Percentiles rank a stretch among this genome's conserved stretches.
Evolutionary conservation across 2,329 filamentous ascomycete species (phyloP).

Genomic region (Alternaria sp.): DNA sequence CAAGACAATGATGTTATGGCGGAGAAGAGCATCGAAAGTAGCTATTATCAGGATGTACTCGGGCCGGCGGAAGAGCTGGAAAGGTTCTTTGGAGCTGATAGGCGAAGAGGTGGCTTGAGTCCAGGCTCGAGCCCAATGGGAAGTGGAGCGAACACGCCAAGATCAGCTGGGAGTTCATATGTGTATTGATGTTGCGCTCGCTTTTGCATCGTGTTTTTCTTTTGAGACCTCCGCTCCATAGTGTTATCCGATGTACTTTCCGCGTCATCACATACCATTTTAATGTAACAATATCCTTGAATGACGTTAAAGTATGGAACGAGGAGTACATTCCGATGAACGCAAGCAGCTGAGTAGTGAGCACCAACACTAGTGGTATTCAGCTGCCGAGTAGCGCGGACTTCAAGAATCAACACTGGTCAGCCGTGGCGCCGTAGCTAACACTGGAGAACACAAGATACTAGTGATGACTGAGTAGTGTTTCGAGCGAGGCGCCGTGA

Average conservation of each 20-base stretch:
- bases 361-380: background rate
- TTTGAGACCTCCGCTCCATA: background rate
- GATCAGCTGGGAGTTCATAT: constrained; percentile 1
- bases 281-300: background rate
- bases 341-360: background rate
- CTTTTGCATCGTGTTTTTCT: background rate
- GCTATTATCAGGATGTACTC: constrained; percentile 30
- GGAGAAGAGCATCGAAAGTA: constrained; percentile 23
- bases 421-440: background rate
- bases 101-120: constrained; percentile 12
- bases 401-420: background rate
- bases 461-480: background rate
- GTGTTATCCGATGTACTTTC: background rate
- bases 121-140: constrained; percentile 9
- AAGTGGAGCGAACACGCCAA: constrained; percentile 8
- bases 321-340: background rate
- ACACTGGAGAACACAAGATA: background rate
- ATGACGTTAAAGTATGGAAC: background rate
- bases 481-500: background rate
- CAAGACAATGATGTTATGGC: constrained; percentile 22
- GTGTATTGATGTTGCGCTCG: background rate
- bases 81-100: constrained; percentile 12
- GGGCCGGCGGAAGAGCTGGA: constrained; percentile 28
- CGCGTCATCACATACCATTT: background rate
- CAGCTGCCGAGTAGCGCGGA: background rate